These are phyloP conservation scores for Aspergillus sp. DNA, from an alignment of 2,329 filamentous ascomycete genomes.

Conservation along the genomic window DNA sequence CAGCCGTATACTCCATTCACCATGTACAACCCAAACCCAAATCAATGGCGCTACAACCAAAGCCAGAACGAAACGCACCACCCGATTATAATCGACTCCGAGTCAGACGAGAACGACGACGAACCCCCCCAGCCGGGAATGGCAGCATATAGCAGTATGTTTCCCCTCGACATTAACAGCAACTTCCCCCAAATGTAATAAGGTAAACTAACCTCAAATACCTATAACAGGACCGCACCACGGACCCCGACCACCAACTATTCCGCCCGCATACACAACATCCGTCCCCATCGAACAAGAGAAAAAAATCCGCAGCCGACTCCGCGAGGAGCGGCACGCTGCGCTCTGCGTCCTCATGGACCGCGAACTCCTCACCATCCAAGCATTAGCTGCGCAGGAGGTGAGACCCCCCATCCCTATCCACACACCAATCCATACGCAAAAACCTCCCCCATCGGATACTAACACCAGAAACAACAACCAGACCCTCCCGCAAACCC, in stretches of 20 bases:
- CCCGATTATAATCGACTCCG: slow-evolving; percentile 18
- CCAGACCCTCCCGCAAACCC: slow-evolving; percentile 42
- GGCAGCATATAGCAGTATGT: neutral
- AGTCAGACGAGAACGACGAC: slow-evolving; percentile 17
- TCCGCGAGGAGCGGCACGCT: slow-evolving; percentile 37
- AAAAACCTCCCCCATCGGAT: neutral
- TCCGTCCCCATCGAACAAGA: slow-evolving; percentile 17
- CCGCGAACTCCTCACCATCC: slow-evolving; percentile 40
- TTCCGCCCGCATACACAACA: slow-evolving; percentile 13
- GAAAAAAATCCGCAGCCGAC: slow-evolving; percentile 22
- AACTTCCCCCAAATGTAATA: neutral
- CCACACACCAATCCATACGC: too few relatives aligned
- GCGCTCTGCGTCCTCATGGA: slow-evolving; percentile 40
- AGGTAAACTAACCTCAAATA: neutral
- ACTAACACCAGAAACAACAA: neutral
- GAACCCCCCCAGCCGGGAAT: slow-evolving; percentile 13
- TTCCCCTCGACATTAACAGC: neutral
- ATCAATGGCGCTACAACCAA: slow-evolving; percentile 8
- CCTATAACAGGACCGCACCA: neutral
- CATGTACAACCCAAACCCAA: slow-evolving; percentile 18
- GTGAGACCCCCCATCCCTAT: slow-evolving; percentile 22
- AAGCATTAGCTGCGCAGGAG: slow-evolving; percentile 39
- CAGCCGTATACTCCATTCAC: neutral
- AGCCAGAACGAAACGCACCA: neutral
- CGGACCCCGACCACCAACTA: slow-evolving; percentile 7